Evolutionary conservation across 345 rosid species (phyloP).

Genomic region (Mercurialis annua): DNA sequence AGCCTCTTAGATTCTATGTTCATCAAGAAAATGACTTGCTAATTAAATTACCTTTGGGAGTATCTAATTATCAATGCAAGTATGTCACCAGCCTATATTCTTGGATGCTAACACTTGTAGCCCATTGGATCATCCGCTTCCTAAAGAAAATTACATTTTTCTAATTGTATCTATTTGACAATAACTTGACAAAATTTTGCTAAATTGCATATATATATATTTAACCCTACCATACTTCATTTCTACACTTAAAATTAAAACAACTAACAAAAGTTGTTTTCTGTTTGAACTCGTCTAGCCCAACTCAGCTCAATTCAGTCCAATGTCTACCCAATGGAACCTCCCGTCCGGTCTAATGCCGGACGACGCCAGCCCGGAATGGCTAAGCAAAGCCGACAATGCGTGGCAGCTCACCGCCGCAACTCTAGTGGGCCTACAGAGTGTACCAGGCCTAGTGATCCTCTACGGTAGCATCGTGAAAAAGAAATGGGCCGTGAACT

Average conservation of each 20-base stretch:
- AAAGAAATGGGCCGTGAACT: constrained; percentile 78
- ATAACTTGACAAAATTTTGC: not conserved
- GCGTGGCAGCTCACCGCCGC: constrained; percentile 72
- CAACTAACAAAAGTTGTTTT: no score
- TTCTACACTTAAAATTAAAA: not conserved
- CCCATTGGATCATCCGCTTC: no score
- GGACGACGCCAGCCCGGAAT: constrained; percentile 37
- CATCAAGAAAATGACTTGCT: constrained; percentile 7
- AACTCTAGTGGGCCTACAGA: constrained; percentile 60
- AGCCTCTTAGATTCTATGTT: constrained; percentile 28
- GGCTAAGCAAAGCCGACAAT: constrained; percentile 72
- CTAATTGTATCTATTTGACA: not conserved
- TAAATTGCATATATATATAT: constrained; percentile 4
- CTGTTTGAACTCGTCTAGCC: not conserved
- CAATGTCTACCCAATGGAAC: constrained; percentile 9
- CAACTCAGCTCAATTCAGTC: not conserved
- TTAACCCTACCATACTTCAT: not conserved
- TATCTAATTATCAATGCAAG: no score
- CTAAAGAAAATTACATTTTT: not conserved
- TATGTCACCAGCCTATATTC: no score
- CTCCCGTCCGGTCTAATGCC: constrained; percentile 41
- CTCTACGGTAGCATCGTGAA: constrained; percentile 66
- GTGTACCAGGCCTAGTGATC: constrained; percentile 64
- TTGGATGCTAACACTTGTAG: no score
- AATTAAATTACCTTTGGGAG: no score